Percentiles rank a stretch among this genome's conserved stretches.
Evolutionary conservation across 306 rosid genomes (phyloP).

Genomic region (Rosa persica): DNA sequence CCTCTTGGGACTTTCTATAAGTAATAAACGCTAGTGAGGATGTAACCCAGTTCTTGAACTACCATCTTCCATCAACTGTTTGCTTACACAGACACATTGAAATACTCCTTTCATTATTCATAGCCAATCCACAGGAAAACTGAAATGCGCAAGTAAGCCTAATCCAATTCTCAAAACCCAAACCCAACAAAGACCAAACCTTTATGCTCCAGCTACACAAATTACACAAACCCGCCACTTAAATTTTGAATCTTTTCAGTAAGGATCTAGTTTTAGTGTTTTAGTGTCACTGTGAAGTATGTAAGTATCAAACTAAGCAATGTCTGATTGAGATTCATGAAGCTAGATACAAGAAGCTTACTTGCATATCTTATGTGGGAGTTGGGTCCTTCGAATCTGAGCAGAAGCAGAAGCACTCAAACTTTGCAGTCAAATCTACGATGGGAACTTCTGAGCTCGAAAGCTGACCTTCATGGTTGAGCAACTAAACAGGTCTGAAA

Average conservation of each 20-base stretch:
- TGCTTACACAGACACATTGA: slow-evolving; percentile 4
- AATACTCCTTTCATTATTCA: neutral
- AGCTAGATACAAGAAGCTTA: neutral
- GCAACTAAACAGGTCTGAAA: neutral
- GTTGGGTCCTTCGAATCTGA: slow-evolving; percentile 11
- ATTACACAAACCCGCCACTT: neutral
- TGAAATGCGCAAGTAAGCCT: neutral
- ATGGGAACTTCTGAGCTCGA: neutral
- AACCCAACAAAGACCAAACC: neutral
- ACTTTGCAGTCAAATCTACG: neutral
- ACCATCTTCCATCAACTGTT: slow-evolving; percentile 17
- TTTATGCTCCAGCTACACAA: neutral
- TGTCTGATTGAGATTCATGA: neutral
- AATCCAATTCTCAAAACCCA: neutral
- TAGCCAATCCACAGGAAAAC: neutral
- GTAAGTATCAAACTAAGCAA: neutral
- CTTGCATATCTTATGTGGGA: neutral
- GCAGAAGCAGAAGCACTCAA: slow-evolving; percentile 1
- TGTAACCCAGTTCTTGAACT: slow-evolving; percentile 5
- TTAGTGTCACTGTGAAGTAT: neutral
- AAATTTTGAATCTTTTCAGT: neutral
- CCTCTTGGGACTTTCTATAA: slow-evolving; percentile 7
- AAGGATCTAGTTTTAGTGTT: slow-evolving; percentile 4
- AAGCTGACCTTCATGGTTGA: neutral
- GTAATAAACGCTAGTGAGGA: neutral